A percentile compares a stretch with the other conserved stretches of the same genome.
phyloP scores from a whole-genome alignment of 352 stramenopile genomes.

The Globisporangium rhizosaccharum region DNA sequence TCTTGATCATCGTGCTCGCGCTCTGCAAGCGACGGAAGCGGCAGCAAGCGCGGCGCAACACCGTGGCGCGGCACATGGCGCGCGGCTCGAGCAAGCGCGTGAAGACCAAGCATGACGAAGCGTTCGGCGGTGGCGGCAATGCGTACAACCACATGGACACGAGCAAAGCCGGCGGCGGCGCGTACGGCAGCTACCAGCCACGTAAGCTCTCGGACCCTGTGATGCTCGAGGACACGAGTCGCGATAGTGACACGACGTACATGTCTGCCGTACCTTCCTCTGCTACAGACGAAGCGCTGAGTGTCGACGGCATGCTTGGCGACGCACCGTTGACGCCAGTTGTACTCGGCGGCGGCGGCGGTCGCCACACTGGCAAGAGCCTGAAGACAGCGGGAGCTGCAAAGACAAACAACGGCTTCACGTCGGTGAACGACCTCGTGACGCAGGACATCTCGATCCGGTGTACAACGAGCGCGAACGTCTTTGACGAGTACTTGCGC shows the following conservation, averaged over 20 bases:
- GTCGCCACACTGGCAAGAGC: conserved; percentile 20
- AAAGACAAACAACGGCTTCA: conserved; percentile 35
- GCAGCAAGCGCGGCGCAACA: conserved; percentile 11
- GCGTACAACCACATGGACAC: conserved; percentile 55
- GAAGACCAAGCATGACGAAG: conserved; percentile 35
- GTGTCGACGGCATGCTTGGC: conserved; percentile 55
- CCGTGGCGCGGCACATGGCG: conserved; percentile 7
- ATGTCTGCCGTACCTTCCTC: conserved; percentile 22
- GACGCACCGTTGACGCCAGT: conserved; percentile 37
- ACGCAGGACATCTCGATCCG: conserved; percentile 46
- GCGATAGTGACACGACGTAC: conserved; percentile 15
- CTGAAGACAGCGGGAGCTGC: neutral
- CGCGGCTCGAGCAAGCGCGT: conserved; percentile 33
- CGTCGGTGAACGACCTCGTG: conserved; percentile 40
- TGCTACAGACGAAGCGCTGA: conserved; percentile 31
- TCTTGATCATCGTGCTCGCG: conserved; percentile 44
- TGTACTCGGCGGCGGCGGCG: conserved; percentile 28
- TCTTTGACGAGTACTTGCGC: conserved; percentile 68
- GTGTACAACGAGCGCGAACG: conserved; percentile 48
- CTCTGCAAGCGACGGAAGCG: conserved; percentile 39
- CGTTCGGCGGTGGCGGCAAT: conserved; percentile 15
- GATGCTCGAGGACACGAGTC: conserved; percentile 30
- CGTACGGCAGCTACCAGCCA: conserved; percentile 23
- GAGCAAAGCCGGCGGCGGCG: conserved; percentile 34
- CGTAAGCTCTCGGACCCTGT: conserved; percentile 33